Conservation (phyloP, 352 stramenopile species). For the Phytopythium cucurbitacearum region DNA sequence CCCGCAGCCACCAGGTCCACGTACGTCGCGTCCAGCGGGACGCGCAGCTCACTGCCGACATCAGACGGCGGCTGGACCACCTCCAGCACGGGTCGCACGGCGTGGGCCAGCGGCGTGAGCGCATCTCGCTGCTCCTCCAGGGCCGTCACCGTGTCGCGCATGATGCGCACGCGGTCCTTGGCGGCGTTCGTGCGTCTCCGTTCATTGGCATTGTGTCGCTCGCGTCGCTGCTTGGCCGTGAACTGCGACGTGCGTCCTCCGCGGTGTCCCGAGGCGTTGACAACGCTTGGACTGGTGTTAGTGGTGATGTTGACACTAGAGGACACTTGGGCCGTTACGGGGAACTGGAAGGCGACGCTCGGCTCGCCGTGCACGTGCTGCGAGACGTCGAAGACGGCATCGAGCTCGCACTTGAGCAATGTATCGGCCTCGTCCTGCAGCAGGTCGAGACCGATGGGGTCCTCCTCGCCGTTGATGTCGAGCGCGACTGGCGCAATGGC, state of each 20-base stretch:
- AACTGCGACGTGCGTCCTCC: slow-evolving; percentile 32
- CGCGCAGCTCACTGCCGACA: slow-evolving; percentile 11
- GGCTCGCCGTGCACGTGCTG: slow-evolving; percentile 7
- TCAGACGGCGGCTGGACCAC: slow-evolving; percentile 15
- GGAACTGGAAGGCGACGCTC: too few relatives aligned
- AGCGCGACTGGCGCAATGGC: slow-evolving; percentile 4
- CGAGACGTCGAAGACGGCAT: slow-evolving; percentile 23
- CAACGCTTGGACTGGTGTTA: not conserved
- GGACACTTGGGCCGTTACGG: too few relatives aligned
- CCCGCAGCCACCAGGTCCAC: slow-evolving; percentile 24
- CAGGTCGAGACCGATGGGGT: slow-evolving; percentile 8
- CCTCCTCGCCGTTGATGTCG: slow-evolving; percentile 12
- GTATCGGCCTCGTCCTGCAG: slow-evolving; percentile 12
- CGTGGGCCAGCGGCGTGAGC: slow-evolving; percentile 14
- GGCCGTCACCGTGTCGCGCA: slow-evolving; percentile 27
- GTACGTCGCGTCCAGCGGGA: slow-evolving; percentile 28
- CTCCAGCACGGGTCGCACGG: slow-evolving; percentile 14
- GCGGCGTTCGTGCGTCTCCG: slow-evolving; percentile 34
- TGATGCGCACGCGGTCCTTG: slow-evolving; percentile 33
- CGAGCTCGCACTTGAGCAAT: slow-evolving; percentile 31
- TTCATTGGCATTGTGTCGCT: slow-evolving; percentile 44
- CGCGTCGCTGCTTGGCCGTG: slow-evolving; percentile 34
- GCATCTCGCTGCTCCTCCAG: slow-evolving; percentile 16
- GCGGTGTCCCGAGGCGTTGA: slow-evolving; percentile 8
- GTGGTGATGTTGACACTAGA: not conserved